Conservation (phyloP, 495 filamentous ascomycete genomes). For the Annulohypoxylon maeteangense region DNA sequence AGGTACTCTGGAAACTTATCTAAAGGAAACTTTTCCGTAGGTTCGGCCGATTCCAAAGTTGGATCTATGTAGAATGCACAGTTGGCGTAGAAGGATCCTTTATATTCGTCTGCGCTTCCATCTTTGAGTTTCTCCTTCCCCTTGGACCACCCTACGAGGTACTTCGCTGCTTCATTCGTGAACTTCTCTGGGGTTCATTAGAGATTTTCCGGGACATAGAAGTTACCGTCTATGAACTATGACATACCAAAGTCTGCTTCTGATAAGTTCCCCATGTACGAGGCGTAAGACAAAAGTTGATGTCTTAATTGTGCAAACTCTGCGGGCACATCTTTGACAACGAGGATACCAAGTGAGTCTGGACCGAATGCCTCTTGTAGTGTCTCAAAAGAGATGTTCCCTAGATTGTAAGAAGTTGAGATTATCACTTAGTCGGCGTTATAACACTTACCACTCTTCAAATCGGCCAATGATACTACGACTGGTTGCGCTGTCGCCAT, state of each 20-base stretch:
- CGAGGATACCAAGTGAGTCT: conserved; percentile 88
- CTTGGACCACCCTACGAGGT: conserved; percentile 78
- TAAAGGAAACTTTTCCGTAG: conserved; percentile 65
- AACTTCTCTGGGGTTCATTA: conserved; percentile 61
- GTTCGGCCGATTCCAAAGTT: conserved; percentile 66
- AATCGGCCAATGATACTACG: conserved; percentile 62
- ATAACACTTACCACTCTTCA: conserved; percentile 58
- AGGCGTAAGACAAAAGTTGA: conserved; percentile 83
- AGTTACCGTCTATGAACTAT: not conserved
- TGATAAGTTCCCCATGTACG: conserved; percentile 86
- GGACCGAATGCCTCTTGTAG: conserved; percentile 92
- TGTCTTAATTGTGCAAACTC: conserved; percentile 75
- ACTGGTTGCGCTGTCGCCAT: conserved; percentile 56
- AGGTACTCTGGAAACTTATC: conserved; percentile 69
- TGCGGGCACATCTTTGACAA: conserved; percentile 83
- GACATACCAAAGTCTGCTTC: conserved; percentile 73
- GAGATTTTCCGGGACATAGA: not conserved
- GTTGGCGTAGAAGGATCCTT: conserved; percentile 97
- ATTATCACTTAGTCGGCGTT: not conserved
- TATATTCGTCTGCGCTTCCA: conserved; percentile 88
- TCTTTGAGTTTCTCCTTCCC: conserved; percentile 94
- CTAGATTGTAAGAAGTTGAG: conserved; percentile 54
- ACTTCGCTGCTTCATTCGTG: conserved; percentile 71
- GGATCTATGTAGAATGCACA: conserved; percentile 89
- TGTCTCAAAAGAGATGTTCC: conserved; percentile 74